phyloP scores from a whole-genome alignment of 1,139 yeast species.

The Protomyces lactucae-debilis region DNA sequence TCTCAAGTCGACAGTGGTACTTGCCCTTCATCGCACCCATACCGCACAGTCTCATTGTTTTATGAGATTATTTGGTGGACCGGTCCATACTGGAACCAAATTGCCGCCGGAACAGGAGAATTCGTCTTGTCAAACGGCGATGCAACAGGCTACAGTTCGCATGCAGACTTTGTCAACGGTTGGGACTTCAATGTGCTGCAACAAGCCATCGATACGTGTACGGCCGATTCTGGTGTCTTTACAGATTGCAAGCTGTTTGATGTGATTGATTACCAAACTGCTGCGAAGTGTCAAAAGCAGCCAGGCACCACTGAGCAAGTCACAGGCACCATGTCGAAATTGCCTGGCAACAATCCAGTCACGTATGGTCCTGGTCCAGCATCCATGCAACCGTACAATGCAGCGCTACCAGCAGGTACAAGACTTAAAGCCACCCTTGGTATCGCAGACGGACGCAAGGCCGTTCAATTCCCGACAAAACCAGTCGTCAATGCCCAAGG shows the following conservation, averaged over 20 bases:
- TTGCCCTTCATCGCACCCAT: slow-evolving; percentile 26
- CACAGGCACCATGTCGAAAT: slow-evolving; percentile 13
- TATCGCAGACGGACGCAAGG: slow-evolving; percentile 8
- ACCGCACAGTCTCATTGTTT: slow-evolving; percentile 22
- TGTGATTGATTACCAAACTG: slow-evolving; percentile 1
- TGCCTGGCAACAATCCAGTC: slow-evolving; percentile 26
- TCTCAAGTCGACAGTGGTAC: slow-evolving; percentile 22
- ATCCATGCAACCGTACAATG: not conserved
- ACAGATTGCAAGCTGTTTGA: slow-evolving; percentile 26
- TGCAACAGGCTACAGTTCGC: slow-evolving; percentile 29
- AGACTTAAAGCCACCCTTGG: slow-evolving; percentile 2
- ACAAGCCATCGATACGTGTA: slow-evolving; percentile 26
- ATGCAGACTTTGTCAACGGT: slow-evolving; percentile 29
- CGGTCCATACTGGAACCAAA: not conserved
- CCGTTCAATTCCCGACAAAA: slow-evolving; percentile 11
- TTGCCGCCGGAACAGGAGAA: slow-evolving; percentile 21
- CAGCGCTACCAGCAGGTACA: slow-evolving; percentile 5
- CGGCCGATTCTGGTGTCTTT: slow-evolving; percentile 27
- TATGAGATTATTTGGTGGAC: slow-evolving; percentile 27
- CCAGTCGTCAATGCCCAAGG: slow-evolving; percentile 7
- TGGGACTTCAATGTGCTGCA: slow-evolving; percentile 28
- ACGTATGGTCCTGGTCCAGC: slow-evolving; percentile 21
- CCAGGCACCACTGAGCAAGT: slow-evolving; percentile 11
- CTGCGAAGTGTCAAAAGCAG: slow-evolving; percentile 10
- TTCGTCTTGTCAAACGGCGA: slow-evolving; percentile 27